Base-by-base conservation (phyloP, 306 rosid species). In the Lagenaria siceraria region DNA sequence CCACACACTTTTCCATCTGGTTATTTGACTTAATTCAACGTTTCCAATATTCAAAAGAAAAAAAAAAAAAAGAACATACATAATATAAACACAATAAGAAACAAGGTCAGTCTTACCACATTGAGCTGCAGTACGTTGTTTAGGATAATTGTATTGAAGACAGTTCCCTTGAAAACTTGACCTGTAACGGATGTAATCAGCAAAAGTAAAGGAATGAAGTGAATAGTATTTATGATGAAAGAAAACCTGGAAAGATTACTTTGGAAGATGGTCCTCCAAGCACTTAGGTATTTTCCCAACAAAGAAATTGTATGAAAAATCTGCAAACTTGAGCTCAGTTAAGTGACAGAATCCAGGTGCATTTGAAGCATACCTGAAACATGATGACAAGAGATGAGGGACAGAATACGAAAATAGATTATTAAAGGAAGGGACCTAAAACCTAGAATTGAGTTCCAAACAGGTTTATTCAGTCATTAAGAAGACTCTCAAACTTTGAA, bases 91-190 rank as follows among this genome's bases (percentile, higher is more conserved):
- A 6, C 11, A 36, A 2, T 40, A 71, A 71, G 55, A 63, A 43
- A 60, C 14, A 78, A 10, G 51, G 81, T 24, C 80, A 80, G 61
- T 12, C 86, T 76, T 91, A 91, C 98, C 97, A 55, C 99, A 96
- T 73, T 84, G 88, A 58, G 68, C 62, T 17, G 81, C 52, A 72
- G 96, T 72, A 66, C 99, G 93, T 88, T 96, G 98, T 82, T 81
- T 89, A 35, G 62, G 52, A 58, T 86, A 89, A 14, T 79, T 74
- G 75, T 75, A 80, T 76, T 92, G 91, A 75, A 96, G 86, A 86
- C 99, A 96, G 87, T 96, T 96, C 68, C 98, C 96, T 88, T 86
- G 98, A 82, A 92, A 96, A 85, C 90, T 90, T 74, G 86, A 65
- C 79, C 99, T 96, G 87, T 49, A 81, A 63, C 78, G 73, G 54